These are phyloP conservation scores for Taxawa tesnikishii DNA, from an alignment of 2,329 filamentous ascomycete genomes.

Conservation along the genomic window DNA sequence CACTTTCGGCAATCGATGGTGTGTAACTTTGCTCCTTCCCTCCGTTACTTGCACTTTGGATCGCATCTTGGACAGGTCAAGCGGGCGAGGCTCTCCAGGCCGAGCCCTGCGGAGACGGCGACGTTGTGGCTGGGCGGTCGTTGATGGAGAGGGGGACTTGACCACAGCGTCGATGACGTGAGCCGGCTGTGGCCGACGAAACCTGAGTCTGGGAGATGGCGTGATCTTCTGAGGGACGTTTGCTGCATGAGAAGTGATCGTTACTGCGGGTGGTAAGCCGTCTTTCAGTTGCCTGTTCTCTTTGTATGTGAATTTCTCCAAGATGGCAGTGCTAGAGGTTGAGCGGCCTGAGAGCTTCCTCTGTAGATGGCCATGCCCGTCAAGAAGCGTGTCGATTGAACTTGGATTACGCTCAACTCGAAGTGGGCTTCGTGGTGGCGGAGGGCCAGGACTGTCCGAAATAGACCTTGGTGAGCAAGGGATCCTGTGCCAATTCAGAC, in stretches of 20 bases:
- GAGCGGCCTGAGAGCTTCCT: too few species aligned
- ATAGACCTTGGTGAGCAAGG: conserved; percentile 10
- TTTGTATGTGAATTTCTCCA: too few species aligned
- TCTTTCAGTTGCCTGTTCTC: too few species aligned
- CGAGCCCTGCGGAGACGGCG: conserved; percentile 7
- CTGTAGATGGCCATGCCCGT: not conserved
- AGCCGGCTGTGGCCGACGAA: conserved; percentile 1
- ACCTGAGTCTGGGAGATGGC: conserved; percentile 2
- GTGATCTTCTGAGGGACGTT: too few species aligned
- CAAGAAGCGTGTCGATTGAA: conserved; percentile 1
- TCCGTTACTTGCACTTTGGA: conserved; percentile 1
- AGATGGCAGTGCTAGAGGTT: too few species aligned
- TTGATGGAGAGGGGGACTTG: conserved; percentile 5
- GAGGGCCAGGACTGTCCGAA: conserved; percentile 20
- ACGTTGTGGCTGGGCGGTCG: conserved; percentile 3
- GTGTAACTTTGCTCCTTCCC: too few species aligned
- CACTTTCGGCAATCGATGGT: too few species aligned
- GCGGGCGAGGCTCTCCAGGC: conserved; percentile 4
- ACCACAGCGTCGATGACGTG: conserved; percentile 9
- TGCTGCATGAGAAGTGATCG: too few species aligned
- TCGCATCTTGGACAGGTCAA: conserved; percentile 1
- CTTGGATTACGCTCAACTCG: conserved; percentile 8
- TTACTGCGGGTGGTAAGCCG: too few species aligned
- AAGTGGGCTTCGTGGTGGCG: conserved; percentile 20
- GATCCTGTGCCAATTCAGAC: conserved; percentile 8